phyloP scores from a whole-genome alignment of 495 filamentous ascomycete species.

The Hypomontagnella submonticulosa region DNA sequence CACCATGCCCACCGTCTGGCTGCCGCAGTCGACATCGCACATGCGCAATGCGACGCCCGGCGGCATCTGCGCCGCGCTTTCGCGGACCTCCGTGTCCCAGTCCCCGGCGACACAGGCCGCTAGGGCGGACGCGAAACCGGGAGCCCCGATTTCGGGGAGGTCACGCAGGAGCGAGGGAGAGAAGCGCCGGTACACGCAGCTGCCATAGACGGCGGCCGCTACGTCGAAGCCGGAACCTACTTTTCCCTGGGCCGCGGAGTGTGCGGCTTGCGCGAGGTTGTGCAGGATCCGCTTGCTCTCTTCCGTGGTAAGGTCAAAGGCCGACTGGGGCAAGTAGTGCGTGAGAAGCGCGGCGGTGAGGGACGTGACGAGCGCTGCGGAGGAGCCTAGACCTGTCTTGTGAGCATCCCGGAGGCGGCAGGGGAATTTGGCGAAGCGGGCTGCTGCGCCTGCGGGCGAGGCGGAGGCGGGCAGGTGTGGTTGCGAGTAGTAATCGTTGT shows the following conservation, averaged over 20 bases:
- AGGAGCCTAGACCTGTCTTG: conserved; percentile 97
- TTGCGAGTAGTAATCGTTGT: conserved; percentile 96
- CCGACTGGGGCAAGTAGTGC: conserved; percentile 75
- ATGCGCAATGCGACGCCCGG: conserved; percentile 82
- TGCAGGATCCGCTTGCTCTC: conserved; percentile 68
- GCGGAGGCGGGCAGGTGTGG: conserved; percentile 49
- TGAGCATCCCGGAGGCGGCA: conserved; percentile 81
- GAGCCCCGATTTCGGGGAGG: conserved; percentile 70
- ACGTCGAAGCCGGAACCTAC: conserved; percentile 97
- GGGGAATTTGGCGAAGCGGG: conserved; percentile 79
- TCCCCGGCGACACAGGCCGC: conserved; percentile 69
- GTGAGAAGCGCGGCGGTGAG: conserved; percentile 83
- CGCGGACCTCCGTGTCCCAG: conserved; percentile 83
- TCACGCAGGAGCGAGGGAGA: conserved; percentile 77
- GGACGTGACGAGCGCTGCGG: conserved; percentile 92
- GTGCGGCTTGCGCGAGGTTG: conserved; percentile 91
- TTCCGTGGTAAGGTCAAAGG: conserved; percentile 61
- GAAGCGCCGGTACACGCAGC: conserved; percentile 90
- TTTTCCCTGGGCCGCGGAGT: conserved; percentile 97
- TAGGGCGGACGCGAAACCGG: conserved; percentile 73
- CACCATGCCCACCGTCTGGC: conserved; percentile 94
- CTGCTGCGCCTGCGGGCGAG: conserved; percentile 1
- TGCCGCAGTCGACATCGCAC: conserved; percentile 95
- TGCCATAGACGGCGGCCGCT: conserved; percentile 91
- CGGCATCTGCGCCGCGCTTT: conserved; percentile 75